A percentile compares a stretch with the other conserved stretches of the same genome.
Conservation (phyloP, 169 alveolate species). For the Cryptosporidium bovis region DNA sequence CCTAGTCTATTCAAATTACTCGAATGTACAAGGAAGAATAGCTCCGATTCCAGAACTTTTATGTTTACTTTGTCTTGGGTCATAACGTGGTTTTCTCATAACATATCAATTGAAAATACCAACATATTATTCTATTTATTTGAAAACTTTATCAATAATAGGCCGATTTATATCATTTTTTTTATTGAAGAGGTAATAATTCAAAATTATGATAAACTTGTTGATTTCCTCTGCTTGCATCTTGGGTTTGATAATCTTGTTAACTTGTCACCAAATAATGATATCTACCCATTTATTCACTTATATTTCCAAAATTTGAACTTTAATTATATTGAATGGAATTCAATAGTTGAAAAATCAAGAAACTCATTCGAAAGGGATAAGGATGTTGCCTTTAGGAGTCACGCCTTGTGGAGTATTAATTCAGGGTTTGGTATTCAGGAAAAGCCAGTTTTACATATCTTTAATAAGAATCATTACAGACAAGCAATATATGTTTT, state of each 20-base stretch:
- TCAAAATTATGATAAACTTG: conserved; percentile 5
- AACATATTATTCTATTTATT: conserved; percentile 10
- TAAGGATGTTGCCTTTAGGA: background rate
- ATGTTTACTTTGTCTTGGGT: conserved; percentile 83
- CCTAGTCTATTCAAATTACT: conserved; percentile 3
- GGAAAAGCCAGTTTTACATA: background rate
- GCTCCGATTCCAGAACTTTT: conserved; percentile 64
- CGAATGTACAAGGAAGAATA: background rate
- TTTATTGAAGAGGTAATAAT: conserved; percentile 23
- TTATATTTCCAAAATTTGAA: conserved; percentile 55
- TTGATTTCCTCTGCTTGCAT: conserved; percentile 2
- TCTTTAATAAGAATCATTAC: background rate
- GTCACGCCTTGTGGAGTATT: conserved; percentile 25
- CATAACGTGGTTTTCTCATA: conserved; percentile 83
- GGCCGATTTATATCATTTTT: conserved; percentile 35
- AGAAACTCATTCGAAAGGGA: background rate
- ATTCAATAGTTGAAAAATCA: conserved; percentile 1
- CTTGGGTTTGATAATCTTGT: background rate
- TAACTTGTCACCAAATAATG: background rate
- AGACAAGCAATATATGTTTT: background rate
- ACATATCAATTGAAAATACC: conserved; percentile 29
- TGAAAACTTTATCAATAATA: conserved; percentile 27
- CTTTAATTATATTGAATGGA: conserved; percentile 7
- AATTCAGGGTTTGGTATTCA: background rate
- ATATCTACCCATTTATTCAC: conserved; percentile 56